Evolutionary conservation across 305 asterid species (phyloP).

Genomic region (Lippia alba): DNA sequence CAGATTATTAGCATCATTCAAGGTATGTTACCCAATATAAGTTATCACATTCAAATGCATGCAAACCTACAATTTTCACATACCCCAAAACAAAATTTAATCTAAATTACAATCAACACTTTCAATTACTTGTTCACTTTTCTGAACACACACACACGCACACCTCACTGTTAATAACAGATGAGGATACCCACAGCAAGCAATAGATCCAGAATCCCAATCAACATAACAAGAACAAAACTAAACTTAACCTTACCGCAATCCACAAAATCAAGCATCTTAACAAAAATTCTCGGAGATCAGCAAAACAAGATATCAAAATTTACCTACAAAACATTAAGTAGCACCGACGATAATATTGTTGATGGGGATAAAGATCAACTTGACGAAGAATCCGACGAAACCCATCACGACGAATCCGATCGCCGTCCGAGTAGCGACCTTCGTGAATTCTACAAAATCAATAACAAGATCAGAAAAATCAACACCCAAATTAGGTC

Average conservation of each 20-base stretch:
- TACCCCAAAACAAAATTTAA: neutral
- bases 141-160: neutral
- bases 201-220: neutral
- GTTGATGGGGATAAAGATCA: conserved; percentile 84
- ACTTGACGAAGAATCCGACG: conserved; percentile 77
- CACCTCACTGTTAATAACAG: neutral
- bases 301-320: neutral
- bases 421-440: conserved; percentile 76
- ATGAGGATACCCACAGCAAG: neutral
- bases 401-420: conserved; percentile 86
- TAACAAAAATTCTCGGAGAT: neutral
- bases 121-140: neutral
- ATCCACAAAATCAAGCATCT: too few species aligned
- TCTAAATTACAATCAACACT: neutral
- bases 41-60: neutral
- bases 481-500: neutral
- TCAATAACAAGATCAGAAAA: conserved; percentile 6
- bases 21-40: neutral
- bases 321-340: conserved; percentile 30
- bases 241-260: too few species aligned
- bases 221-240: too few species aligned
- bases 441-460: conserved; percentile 68
- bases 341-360: conserved; percentile 75
- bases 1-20: neutral
- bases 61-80: neutral